Base-by-base conservation (phyloP, 257 asterid species). In the Salvia splendens region DNA sequence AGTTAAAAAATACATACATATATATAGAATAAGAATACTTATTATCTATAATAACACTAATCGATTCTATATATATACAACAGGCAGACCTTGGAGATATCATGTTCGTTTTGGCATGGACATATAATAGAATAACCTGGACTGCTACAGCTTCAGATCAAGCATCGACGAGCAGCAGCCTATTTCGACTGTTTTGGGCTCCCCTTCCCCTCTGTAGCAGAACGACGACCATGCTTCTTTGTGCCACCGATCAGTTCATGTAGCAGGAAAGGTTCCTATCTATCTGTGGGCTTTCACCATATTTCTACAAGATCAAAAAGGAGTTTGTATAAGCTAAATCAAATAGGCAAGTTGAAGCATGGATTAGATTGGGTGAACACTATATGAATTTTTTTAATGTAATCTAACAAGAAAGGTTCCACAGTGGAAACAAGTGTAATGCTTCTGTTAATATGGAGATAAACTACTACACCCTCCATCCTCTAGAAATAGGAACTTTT, bases 231-330 rank as follows among this genome's bases (percentile, higher is more conserved):
- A 35, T 57, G 30, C 57, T 36, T 55, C 47, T 17, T 38, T 24
- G 14, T 14, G 64, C 68, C 68, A 63, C 20, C 11, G 15, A 57
- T 42, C 62, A 53, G 54, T 65, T 71, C 45, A 17, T 53, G 61
- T 63, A 59, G 57, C 45, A 40, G 20, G 33, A 24, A 61, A 4
- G 36, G 38, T 46, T 55, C 17, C 12, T 11, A 28, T 46, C 49
- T 47, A 61, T 54, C 58, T 45, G 38, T 33, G 40, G 57, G 35
- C 38, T 16, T 24, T 3, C 41, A 14, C 61, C 49, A 14, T 40
- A 61, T 56, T 67, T 60, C 55, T 59, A 65, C 8, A 9, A 49
- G 11, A 30, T 58, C 20, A 30, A 40, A 50, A 32, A 30, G 3
- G 3, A 28, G 8, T 14, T 46, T 48, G 28, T 46, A 53, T 16